Evolutionary conservation across 2,329 filamentous ascomycete genomes (phyloP), one percentile per base, ranked within the genome.

Genomic region (Coniochaeta sp.): DNA sequence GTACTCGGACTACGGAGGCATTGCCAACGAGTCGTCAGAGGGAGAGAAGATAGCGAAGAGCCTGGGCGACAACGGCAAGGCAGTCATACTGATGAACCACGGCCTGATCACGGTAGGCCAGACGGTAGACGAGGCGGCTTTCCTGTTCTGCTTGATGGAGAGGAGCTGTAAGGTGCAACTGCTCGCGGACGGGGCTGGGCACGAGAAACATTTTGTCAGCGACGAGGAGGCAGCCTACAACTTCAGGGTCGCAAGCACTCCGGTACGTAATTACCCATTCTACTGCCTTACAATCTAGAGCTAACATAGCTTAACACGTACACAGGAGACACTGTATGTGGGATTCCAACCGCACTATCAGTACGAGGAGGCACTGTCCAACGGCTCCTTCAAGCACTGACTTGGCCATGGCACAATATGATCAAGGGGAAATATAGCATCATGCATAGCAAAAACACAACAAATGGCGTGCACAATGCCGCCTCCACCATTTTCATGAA

Each of bases 111-210:
- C 83, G 0, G 81, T 83, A 0, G 85, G 85, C 1, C 67, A 67
- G 2, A 88, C 84, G 0, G 84, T 88, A 6, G 85, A 87, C 64
- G 85, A 88, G 69, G 85, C 85, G 0, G 83, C 83, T 0, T 87
- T 82, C 66, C 68, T 87, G 28, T 87, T 85, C 68, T 79, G 78
- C 1, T 70, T 82, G 22, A 78, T 86, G 73, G 85, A 88, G 67
- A 74, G 81, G 50, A 81, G 79, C 34, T 87, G 84, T 66, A 74
- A 83, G 61, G 75, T 84, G 17, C 82, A 87, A 68, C 70, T 88
- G 47, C 69, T 79, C 62, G 79, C 80, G 12, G 84, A 88, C 67
- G 82, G 83, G 0, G 83, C 84, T 0, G 77, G 75, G 3, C 66
- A 82, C 12, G 70, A 75, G 36, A 85, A 85, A 67, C 70, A 80